These are phyloP conservation scores for Mycena haematopus DNA, from an alignment of 768 basidiomycete genomes.

Conservation along the genomic window DNA sequence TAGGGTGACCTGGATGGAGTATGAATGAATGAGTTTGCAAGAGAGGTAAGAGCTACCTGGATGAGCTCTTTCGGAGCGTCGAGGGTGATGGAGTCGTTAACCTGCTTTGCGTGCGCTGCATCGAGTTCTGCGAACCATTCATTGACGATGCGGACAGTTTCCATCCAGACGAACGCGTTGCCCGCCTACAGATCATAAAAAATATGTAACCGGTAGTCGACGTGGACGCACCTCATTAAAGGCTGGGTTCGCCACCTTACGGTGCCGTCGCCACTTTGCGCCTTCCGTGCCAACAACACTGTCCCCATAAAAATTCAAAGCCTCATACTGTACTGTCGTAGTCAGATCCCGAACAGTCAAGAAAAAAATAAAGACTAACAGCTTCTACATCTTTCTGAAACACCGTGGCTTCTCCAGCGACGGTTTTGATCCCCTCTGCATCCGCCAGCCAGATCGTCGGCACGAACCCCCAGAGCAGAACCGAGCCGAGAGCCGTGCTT, in stretches of 20 bases:
- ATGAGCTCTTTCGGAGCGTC: not conserved
- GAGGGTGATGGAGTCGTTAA: not conserved
- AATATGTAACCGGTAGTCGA: not conserved
- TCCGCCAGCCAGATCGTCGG: conserved; percentile 52
- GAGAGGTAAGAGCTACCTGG: not conserved
- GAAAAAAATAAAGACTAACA: conserved; percentile 30
- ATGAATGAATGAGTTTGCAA: not conserved
- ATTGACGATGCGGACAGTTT: conserved; percentile 45
- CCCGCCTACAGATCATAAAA: conserved; percentile 42
- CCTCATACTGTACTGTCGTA: not conserved
- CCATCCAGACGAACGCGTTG: conserved; percentile 55
- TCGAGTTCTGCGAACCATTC: conserved; percentile 53
- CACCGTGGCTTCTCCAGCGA: conserved; percentile 40
- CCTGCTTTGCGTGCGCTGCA: not conserved
- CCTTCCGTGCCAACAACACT: conserved; percentile 52
- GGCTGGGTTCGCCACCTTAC: conserved; percentile 51
- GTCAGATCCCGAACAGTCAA: not conserved
- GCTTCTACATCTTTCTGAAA: conserved; percentile 49
- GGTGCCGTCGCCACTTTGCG: conserved; percentile 55
- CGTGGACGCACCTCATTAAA: conserved; percentile 52
- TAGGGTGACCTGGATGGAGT: conserved; percentile 33
- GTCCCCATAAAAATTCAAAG: conserved; percentile 16
- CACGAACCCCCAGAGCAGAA: conserved; percentile 38
- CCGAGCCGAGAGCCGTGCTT: conserved; percentile 46
- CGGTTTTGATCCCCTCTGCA: conserved; percentile 45